Percentiles rank a stretch among this genome's conserved stretches.
phyloP scores from a whole-genome alignment of 495 filamentous ascomycete species.

The Podospora sp. region DNA sequence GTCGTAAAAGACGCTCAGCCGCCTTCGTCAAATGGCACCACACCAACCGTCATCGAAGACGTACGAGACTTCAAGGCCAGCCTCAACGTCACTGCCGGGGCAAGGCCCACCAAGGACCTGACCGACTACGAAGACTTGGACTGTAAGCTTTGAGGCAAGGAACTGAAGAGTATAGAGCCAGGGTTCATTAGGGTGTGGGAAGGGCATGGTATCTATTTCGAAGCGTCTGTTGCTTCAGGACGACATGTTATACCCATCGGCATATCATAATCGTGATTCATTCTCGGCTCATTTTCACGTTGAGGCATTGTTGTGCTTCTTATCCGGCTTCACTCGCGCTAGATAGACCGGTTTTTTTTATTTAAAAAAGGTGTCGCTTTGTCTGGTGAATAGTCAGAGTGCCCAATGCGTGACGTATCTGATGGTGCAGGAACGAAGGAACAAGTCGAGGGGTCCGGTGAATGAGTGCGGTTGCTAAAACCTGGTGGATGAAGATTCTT shows the following conservation, averaged over 20 bases:
- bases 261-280: background rate
- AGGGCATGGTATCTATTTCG: background rate
- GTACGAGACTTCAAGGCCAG: constrained; percentile 76
- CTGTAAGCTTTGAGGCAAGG: constrained; percentile 58
- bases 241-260: constrained; percentile 7
- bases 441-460: too few species aligned
- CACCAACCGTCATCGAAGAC: constrained; percentile 64
- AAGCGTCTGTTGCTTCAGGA: background rate
- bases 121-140: constrained; percentile 81
- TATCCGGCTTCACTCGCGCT: background rate
- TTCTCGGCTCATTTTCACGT: background rate
- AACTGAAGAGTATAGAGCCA: background rate
- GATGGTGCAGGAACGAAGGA: too few species aligned
- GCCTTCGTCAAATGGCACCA: constrained; percentile 47
- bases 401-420: too few species aligned
- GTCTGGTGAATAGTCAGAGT: background rate
- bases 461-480: too few species aligned
- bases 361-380: background rate
- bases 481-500: too few species aligned
- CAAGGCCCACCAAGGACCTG: constrained; percentile 71
- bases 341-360: background rate
- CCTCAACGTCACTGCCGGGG: constrained; percentile 67
- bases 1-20: constrained; percentile 46
- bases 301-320: background rate
- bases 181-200: background rate